Evolutionary conservation across 352 stramenopile species (phyloP), one percentile per base, ranked within the genome.

Genomic region (Phytophthora hibernalis): DNA sequence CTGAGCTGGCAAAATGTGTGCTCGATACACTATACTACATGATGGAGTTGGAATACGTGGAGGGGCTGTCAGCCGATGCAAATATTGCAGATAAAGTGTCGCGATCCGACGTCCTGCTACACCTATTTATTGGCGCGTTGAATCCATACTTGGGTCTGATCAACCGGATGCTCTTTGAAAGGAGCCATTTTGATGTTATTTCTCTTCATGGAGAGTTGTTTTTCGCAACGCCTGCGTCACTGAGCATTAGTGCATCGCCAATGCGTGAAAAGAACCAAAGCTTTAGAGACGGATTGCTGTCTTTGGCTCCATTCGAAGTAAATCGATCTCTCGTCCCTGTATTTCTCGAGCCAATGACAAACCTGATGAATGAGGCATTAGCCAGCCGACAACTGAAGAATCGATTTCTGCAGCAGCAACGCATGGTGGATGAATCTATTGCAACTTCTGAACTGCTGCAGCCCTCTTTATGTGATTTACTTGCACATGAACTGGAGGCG

Each of bases 371-470:
- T 9, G 72, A 83, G 18, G 75, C 82, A 5, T 49, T 92, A n/a
- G 68, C 74, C 12, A 89, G 79, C 69, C 84, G 82, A 30, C 84
- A 92, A 54, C 76, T 91, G 55, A 83, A 77, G 54, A 90, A 90
- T 56, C 70, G 69, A 9, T 89, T 86, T 48, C 54, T 89, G 11
- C 79, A 79, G 47, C 68, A 81, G 10, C 63, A 68, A 21, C 16
- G 49, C 37, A 40, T 33, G 1, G 7, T n/a, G 31, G 33, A 51
- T 16, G 47, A 48, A 43, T 5, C 44, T 35, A 26, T 58, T 45
- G 54, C 10, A 13, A 44, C 22, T 12, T 53, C 24, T 42, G 44
- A 58, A 40, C 63, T 37, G 37, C 24, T 5, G 20, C 52, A 11
- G 5, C 40, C 6, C 4, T 68, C 67, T 40, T 47, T 76, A 37